Percentiles rank a stretch among this genome's conserved stretches.
Conservation (phyloP, 441 rosid genomes). For the Adansonia gregorii region DNA sequence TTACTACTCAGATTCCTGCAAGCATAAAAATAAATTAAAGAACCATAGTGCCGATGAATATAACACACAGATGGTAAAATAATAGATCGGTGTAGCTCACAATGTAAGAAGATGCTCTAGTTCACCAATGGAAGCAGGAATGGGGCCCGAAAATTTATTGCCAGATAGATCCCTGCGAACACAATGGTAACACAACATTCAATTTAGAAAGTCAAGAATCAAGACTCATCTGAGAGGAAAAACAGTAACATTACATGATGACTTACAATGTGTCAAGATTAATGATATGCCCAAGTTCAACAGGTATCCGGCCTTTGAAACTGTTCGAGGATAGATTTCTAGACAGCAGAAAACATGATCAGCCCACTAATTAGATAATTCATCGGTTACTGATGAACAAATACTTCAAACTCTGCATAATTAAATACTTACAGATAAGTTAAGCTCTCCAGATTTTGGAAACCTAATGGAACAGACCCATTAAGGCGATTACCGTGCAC, state of each 20-base stretch:
- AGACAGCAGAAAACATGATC: neutral
- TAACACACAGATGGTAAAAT: neutral
- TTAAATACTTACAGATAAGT: slow-evolving; percentile 71
- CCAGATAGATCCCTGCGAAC: slow-evolving; percentile 75
- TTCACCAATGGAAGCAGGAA: slow-evolving; percentile 33
- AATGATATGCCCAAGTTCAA: slow-evolving; percentile 77
- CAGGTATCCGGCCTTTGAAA: slow-evolving; percentile 76
- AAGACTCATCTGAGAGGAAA: neutral
- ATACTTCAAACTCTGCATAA: neutral
- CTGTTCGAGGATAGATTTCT: slow-evolving; percentile 83
- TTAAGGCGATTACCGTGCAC: slow-evolving; percentile 77
- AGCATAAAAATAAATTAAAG: slow-evolving; percentile 29
- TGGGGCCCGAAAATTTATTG: slow-evolving; percentile 70
- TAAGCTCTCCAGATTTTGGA: slow-evolving; percentile 76
- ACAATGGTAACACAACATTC: neutral
- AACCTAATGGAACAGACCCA: slow-evolving; percentile 74
- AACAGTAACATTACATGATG: neutral
- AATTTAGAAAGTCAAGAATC: too few relatives aligned
- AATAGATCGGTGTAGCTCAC: neutral
- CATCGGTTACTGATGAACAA: neutral
- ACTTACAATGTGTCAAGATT: slow-evolving; percentile 88
- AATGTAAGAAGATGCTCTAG: slow-evolving; percentile 59
- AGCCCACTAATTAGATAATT: neutral
- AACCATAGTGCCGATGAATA: neutral
- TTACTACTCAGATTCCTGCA: slow-evolving; percentile 80